phyloP scores from a whole-genome alignment of 176 grass and related monocot species.

The Ampelocalamus luodianensis region DNA sequence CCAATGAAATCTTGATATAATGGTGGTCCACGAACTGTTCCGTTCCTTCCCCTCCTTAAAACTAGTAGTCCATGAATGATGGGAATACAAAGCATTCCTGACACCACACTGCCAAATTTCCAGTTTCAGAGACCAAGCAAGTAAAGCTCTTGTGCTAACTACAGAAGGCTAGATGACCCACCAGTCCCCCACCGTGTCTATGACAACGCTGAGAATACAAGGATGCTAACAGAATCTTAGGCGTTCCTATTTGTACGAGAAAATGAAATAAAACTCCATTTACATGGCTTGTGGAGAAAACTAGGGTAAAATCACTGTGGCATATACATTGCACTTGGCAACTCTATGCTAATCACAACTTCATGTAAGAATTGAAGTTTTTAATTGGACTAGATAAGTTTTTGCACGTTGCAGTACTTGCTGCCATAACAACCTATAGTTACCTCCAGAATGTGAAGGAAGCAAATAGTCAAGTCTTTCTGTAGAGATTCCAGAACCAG shows the following conservation, averaged over 20 bases:
- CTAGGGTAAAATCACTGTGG: neutral
- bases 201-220: neutral
- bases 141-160: neutral
- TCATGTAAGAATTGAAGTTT: neutral
- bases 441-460: conserved; percentile 83
- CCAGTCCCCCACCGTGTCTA: neutral
- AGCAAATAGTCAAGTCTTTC: conserved; percentile 92
- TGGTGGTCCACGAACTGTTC: neutral
- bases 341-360: neutral
- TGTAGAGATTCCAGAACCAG: conserved; percentile 88
- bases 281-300: conserved; percentile 4
- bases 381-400: neutral
- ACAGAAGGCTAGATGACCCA: conserved; percentile 11
- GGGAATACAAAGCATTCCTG: neutral
- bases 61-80: conserved; percentile 13
- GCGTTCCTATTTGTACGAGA: neutral
- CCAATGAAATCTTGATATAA: neutral
- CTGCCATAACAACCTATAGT: conserved; percentile 13
- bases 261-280: neutral
- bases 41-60: neutral
- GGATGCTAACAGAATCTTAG: neutral
- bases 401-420: neutral
- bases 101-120: neutral
- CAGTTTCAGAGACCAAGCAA: conserved; percentile 26
- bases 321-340: neutral